Conservation (phyloP, 352 stramenopile genomes). For the Globisporangium nagaii region DNA sequence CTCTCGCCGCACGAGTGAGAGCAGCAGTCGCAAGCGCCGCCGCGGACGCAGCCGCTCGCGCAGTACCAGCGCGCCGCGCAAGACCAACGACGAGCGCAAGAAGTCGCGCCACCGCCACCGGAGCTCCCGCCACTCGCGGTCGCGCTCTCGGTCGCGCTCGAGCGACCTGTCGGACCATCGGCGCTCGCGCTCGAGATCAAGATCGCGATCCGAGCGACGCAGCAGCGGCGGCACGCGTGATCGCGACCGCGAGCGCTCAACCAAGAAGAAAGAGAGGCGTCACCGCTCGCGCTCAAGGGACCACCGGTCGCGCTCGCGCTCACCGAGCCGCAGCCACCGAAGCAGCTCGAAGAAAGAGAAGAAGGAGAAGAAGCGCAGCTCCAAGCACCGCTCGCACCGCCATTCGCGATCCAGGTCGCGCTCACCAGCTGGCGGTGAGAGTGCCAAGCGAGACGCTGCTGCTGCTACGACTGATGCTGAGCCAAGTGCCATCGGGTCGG, state of each 20-base stretch:
- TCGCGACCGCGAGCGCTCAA: slow-evolving; percentile 6
- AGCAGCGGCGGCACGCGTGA: not conserved
- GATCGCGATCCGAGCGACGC: slow-evolving; percentile 27
- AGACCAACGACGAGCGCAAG: slow-evolving; percentile 6
- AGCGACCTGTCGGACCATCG: slow-evolving; percentile 18
- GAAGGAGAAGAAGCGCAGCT: slow-evolving; percentile 14
- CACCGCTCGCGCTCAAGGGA: slow-evolving; percentile 16
- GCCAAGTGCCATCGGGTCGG: no score
- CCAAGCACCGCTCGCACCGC: slow-evolving; percentile 3
- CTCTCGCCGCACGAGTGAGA: slow-evolving; percentile 9
- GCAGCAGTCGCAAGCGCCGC: slow-evolving; percentile 28
- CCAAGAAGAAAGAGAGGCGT: slow-evolving; percentile 12
- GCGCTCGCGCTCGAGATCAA: slow-evolving; percentile 18
- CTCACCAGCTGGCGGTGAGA: not conserved
- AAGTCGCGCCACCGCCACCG: slow-evolving; percentile 20
- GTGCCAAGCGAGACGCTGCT: not conserved
- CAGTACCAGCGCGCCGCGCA: slow-evolving; percentile 11
- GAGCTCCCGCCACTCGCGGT: slow-evolving; percentile 17
- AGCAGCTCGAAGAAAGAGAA: slow-evolving; percentile 26
- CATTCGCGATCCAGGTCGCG: slow-evolving; percentile 11
- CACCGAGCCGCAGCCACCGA: slow-evolving; percentile 2
- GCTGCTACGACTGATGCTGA: not conserved
- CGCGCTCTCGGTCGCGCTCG: slow-evolving; percentile 18
- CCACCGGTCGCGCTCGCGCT: slow-evolving; percentile 13
- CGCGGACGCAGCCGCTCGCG: slow-evolving; percentile 14